Base-by-base conservation (phyloP, 129 eudicot species). In the Tanacetum coccineum region DNA sequence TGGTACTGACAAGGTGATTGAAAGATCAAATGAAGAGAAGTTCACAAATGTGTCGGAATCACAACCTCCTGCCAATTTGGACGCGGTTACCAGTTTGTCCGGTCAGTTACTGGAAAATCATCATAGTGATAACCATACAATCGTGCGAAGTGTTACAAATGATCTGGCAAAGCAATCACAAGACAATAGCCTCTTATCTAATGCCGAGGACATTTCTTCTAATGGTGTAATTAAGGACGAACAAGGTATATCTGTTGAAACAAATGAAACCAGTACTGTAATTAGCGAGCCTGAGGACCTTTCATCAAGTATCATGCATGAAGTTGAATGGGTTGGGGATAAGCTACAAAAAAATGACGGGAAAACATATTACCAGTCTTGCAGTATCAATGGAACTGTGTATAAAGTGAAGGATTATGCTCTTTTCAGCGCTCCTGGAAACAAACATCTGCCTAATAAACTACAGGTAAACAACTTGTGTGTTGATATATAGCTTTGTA, bases 291-390 rank as follows among this genome's bases (percentile, higher is more conserved):
- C 54, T 48, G 74, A 59, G 46, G 73, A 59, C 14, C 54, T 86
- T 68, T 57, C 80, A 70, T 70, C 77, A 28, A 76, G 64, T 45
- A 59, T 70, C 70, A 74, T 81, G 81, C 77, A 80, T 81, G 72
- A 68, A 81, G 85, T 87, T 68, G 85, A 83, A 57, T 94, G 95
- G 94, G 64, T 84, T 68, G 99, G 97, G 32, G 88, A 74, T 53
- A 49, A 51, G 51, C 11, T 75, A 44, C 61, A 79, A 56, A 82
- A 68, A 67, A 69, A 50, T 20, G 93, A 84, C 64, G 92, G 77
- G 11, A 94, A 80, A 67, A 66, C 57, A 13, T 89, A 82, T 76
- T 94, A 83, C 52, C 70, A 68, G 14, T 89, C 97, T 71, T 94
- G 93, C 76, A 40, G 85, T 78, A 78, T 82, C 67, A 79, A 78